phyloP scores from a whole-genome alignment of 192 early-diverging fungal genomes.

The Backusella westeae region DNA sequence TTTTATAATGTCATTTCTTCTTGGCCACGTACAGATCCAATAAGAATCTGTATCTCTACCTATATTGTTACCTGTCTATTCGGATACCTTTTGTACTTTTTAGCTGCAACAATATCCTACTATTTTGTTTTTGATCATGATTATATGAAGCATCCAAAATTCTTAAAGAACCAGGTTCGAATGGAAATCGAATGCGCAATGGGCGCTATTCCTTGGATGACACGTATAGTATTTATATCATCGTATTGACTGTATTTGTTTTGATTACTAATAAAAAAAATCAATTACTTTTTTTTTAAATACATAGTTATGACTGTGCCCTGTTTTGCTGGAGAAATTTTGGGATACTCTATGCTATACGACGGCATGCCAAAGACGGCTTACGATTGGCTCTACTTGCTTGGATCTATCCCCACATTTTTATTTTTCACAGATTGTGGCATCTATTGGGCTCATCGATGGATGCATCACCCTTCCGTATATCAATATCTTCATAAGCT shows the following conservation, averaged over 20 bases:
- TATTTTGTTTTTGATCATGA: constrained; percentile 83
- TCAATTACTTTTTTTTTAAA: neutral
- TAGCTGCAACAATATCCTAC: constrained; percentile 75
- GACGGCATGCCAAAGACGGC: constrained; percentile 17
- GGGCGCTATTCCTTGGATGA: constrained; percentile 77
- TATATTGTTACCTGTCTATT: constrained; percentile 74
- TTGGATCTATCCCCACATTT: constrained; percentile 66
- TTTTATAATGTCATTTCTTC: constrained; percentile 33
- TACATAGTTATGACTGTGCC: constrained; percentile 75
- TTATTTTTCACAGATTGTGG: constrained; percentile 90
- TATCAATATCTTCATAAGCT: constrained; percentile 87
- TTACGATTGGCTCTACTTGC: constrained; percentile 74
- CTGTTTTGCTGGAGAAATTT: constrained; percentile 88
- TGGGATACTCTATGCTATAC: constrained; percentile 76
- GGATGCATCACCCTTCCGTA: constrained; percentile 83
- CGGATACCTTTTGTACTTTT: constrained; percentile 77
- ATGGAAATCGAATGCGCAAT: constrained; percentile 81
- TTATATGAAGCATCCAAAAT: constrained; percentile 90
- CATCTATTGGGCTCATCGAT: constrained; percentile 97
- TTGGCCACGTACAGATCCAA: constrained; percentile 50
- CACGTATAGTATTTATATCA: constrained; percentile 19
- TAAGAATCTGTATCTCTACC: constrained; percentile 17
- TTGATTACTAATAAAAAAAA: neutral
- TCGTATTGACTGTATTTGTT: neutral
- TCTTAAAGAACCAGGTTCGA: constrained; percentile 83